Conservation (phyloP, 768 basidiomycete genomes). For the Amanita pallidorosea region DNA sequence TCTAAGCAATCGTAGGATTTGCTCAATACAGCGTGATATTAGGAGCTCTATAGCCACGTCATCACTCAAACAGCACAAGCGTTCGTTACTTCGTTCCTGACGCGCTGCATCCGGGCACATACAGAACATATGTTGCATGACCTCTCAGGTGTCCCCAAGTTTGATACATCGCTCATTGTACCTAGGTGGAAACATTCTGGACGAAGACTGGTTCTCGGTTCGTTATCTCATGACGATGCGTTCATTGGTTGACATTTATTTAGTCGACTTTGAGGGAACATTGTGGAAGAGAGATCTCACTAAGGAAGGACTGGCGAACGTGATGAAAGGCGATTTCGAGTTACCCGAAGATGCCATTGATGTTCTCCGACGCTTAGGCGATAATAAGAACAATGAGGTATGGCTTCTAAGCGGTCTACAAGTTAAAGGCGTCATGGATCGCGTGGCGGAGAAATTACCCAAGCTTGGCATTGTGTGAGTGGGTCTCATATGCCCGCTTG, state of each 20-base stretch:
- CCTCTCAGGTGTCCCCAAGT: slow-evolving; percentile 17
- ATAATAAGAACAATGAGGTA: slow-evolving; percentile 62
- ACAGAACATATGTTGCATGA: slow-evolving; percentile 48
- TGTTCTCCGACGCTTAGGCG: slow-evolving; percentile 45
- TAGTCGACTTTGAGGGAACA: slow-evolving; percentile 69
- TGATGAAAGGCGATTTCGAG: slow-evolving; percentile 18
- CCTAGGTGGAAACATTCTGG: slow-evolving; percentile 57
- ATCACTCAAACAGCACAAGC: slow-evolving; percentile 80
- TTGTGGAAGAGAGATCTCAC: slow-evolving; percentile 59
- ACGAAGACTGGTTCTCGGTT: slow-evolving; percentile 46
- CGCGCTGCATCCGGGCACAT: slow-evolving; percentile 60
- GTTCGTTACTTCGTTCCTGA: slow-evolving; percentile 73
- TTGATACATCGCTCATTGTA: slow-evolving; percentile 38
- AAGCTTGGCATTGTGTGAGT: slow-evolving; percentile 69
- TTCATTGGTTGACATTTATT: neutral
- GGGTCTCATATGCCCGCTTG: neutral
- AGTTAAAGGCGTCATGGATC: slow-evolving; percentile 51
- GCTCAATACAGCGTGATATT: neutral
- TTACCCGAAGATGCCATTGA: slow-evolving; percentile 30
- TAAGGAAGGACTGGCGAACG: slow-evolving; percentile 28
- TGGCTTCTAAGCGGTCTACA: slow-evolving; percentile 76
- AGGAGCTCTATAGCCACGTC: slow-evolving; percentile 79
- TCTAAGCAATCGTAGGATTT: neutral
- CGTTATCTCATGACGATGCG: neutral
- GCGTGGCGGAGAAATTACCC: slow-evolving; percentile 48